Evolutionary conservation across 208 protist species (phyloP), one percentile per base, ranked within the genome.

Genomic region (Endotrypanum monterogeii): DNA sequence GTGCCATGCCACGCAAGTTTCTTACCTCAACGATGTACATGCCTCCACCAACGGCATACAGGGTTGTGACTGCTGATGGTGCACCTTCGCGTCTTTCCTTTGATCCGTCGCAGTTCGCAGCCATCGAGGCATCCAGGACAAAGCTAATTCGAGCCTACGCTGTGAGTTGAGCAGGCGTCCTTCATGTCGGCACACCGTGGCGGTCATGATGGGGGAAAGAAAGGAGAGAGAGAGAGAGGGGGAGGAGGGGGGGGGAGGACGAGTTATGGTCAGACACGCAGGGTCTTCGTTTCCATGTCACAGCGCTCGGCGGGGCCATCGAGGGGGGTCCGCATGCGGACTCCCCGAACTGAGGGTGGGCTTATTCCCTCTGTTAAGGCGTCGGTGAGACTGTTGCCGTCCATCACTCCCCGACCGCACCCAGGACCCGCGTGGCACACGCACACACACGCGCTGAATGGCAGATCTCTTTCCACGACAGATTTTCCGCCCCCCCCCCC

Each of bases 31-130:
- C 76, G 16, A 81, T 65, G 28, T 68, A 75, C 54, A 54, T 81
- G 76, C 76, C 76, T 48, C 76, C 76, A 16, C 76, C 76, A 0
- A 76, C 76, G 18, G 76, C 76, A 48, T 81, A 73, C 71, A 46
- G 54, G 23, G 52, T 73, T n/a, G 55, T 58, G 68, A 55, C 51
- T 39, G 32, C 44, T 37, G 35, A 35, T 23, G 18, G 71, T 35
- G 71, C 46, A 6, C 71, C 76, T 25, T 65, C 44, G 18, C 76
- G 76, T 4, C 50, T 76, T 5, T 48, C 25, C 35, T 51, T 81
- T 30, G 46, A 81, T 44, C 65, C 76, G 8, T 18, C 41, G 1
- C 30, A 28, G 30, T 55, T 76, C 30, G 44, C 56, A 9, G 63
- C 76, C 23, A 81, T 81, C 23, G 71, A 81, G 55, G 54, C 76